phyloP scores from a whole-genome alignment of 495 filamentous ascomycete species.

The Xylaria flabelliformis region DNA sequence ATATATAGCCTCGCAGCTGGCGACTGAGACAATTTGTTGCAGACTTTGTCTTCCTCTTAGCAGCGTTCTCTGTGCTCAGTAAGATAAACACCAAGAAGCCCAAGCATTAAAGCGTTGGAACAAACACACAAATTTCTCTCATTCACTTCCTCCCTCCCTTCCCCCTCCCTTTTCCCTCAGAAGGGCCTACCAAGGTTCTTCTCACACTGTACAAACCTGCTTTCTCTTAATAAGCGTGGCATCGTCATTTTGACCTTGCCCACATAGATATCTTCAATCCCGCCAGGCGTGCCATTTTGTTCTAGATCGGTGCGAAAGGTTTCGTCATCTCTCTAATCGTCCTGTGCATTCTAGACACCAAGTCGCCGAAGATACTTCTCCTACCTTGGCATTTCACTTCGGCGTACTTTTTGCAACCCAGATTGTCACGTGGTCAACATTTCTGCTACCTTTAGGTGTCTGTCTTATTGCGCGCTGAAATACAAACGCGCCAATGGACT shows the following conservation, averaged over 20 bases:
- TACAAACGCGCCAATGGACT: constrained; percentile 2
- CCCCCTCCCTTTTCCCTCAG: not conserved
- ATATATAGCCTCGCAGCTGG: not conserved
- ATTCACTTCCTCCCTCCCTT: not conserved
- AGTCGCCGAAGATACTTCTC: not conserved
- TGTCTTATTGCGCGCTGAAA: not conserved
- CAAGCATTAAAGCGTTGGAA: not conserved
- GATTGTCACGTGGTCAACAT: not conserved
- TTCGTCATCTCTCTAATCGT: constrained; percentile 7
- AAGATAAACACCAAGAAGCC: not conserved
- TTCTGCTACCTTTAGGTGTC: not conserved
- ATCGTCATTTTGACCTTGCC: not conserved
- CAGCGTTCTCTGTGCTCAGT: not conserved
- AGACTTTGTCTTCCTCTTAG: not conserved
- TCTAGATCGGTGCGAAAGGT: not conserved
- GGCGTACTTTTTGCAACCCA: not conserved
- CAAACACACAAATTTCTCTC: not conserved
- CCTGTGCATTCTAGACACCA: not conserved
- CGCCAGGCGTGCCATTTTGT: not conserved
- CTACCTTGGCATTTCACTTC: not conserved
- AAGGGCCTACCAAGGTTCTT: not conserved
- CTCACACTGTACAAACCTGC: not conserved
- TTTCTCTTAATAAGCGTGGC: not conserved
- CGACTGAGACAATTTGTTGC: constrained; percentile 1
- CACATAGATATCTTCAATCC: not conserved